Evolutionary conservation across 2,329 filamentous ascomycete genomes (phyloP), one percentile per base, ranked within the genome.

Genomic region (Curvularia eragrostidis): DNA sequence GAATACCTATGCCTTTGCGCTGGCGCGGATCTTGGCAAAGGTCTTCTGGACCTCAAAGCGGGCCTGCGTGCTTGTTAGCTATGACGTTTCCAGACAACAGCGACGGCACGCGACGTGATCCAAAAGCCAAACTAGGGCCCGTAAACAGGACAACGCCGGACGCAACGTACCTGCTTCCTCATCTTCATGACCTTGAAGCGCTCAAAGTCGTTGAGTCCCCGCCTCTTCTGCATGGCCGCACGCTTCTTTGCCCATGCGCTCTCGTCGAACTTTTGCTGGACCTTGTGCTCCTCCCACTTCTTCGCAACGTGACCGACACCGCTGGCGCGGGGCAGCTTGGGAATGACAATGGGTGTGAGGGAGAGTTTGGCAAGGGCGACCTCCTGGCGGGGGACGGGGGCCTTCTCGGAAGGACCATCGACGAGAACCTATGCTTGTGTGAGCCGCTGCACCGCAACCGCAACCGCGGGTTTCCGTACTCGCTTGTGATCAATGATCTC

Each of bases 401-500:
- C 87, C 80, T 89, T 83, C 81, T 93, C 88, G 79, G 89, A 87
- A 78, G 94, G 93, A 80, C 94, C 94, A 82, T 99, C 95, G 80
- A 99, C 87, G 80, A 99, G 89, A 83, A 93, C 91, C 95, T 99
- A 81, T 61, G 49, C 47, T 38, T 66, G 48, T 64, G 68, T 78
- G 62, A 75, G 73, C 60, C 54, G 60, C 68, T 65, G 65, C 59
- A 65, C 57, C 47, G 42, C 66, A 54, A 48, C 61, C 46, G 54
- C 50, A 53, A 58, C 54, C 59, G 61, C 57, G 51, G 48, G 18
- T 55, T 53, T 79, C 92, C 95, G 80, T 96, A 99, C 95, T 84
- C 95, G 93, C 89, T 97, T 97, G 90, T 99, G 94, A 85, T 99
- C 95, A 85, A 99, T 95, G 83, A 99, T 98, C 89, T 99, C 94